Percentiles rank a stretch among this genome's conserved stretches.
Conservation (phyloP, 805 yeast species). For the Wickerhamomyces chaumierensis region DNA sequence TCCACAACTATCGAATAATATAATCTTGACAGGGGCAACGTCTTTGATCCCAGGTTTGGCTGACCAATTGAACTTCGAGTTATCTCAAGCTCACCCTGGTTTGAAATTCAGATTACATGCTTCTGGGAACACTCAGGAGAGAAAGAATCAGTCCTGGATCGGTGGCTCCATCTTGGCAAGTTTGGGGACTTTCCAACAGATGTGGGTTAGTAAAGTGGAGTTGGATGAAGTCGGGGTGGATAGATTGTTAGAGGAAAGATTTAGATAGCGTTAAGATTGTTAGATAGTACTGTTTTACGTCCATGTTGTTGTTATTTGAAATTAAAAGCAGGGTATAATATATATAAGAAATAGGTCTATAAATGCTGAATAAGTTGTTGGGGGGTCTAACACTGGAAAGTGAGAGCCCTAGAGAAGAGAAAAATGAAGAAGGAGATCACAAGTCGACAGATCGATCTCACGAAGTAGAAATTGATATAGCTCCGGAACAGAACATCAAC, state of each 20-base stretch:
- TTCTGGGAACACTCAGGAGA: conserved; percentile 65
- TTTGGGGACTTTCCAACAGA: conserved; percentile 87
- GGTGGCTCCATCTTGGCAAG: conserved; percentile 87
- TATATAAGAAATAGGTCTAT: too few relatives aligned
- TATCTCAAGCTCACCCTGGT: conserved; percentile 66
- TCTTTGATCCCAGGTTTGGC: conserved; percentile 74
- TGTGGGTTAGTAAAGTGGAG: conserved; percentile 85
- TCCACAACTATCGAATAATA: conserved; percentile 79
- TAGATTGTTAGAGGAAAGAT: conserved; percentile 67
- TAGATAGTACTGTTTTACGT: too few relatives aligned
- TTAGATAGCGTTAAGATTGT: too few relatives aligned
- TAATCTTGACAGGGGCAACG: conserved; percentile 77
- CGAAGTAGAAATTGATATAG: too few relatives aligned
- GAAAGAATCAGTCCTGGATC: conserved; percentile 78
- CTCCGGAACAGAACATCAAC: too few relatives aligned
- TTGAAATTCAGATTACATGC: conserved; percentile 77
- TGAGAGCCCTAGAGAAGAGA: too few relatives aligned
- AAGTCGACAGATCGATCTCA: too few relatives aligned
- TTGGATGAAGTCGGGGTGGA: conserved; percentile 84
- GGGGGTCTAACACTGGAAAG: too few relatives aligned
- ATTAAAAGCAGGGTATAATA: too few relatives aligned
- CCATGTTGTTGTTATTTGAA: too few relatives aligned
- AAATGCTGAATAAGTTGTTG: too few relatives aligned
- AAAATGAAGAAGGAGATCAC: too few relatives aligned
- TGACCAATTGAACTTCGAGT: conserved; percentile 63